Conservation (phyloP, 2,329 filamentous ascomycete species). For the Trichophyton verrucosum region DNA sequence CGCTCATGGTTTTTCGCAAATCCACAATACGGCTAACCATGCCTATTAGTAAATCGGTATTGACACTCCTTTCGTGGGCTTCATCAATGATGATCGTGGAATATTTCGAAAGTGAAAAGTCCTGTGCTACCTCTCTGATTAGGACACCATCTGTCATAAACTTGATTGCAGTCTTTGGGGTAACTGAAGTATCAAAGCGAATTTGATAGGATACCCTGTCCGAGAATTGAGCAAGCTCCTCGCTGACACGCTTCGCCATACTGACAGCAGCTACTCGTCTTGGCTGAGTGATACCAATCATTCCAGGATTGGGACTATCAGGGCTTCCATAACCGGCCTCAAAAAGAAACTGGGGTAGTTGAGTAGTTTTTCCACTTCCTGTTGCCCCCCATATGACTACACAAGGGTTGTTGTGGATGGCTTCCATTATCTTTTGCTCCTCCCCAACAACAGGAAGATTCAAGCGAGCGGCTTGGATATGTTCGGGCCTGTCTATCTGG, state of each 20-base stretch:
- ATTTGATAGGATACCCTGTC: constrained; percentile 82
- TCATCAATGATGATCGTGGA: constrained; percentile 92
- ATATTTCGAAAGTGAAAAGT: constrained; percentile 79
- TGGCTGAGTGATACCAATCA: constrained; percentile 93
- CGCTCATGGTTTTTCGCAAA: constrained; percentile 60
- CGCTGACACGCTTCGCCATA: constrained; percentile 83
- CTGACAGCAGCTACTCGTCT: constrained; percentile 89
- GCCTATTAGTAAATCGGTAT: constrained; percentile 95
- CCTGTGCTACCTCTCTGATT: constrained; percentile 77
- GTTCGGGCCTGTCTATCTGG: constrained; percentile 52
- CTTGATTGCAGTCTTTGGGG: constrained; percentile 75
- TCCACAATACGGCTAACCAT: constrained; percentile 91
- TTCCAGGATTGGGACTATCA: constrained; percentile 66
- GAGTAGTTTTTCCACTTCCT: constrained; percentile 94
- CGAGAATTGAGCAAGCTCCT: constrained; percentile 70
- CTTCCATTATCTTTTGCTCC: constrained; percentile 97
- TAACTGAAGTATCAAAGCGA: constrained; percentile 77
- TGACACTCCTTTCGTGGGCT: constrained; percentile 91
- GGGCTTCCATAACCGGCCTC: constrained; percentile 82
- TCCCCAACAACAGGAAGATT: constrained; percentile 83
- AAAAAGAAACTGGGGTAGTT: constrained; percentile 90
- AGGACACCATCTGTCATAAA: constrained; percentile 99
- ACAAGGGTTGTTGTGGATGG: constrained; percentile 79
- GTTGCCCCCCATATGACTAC: constrained; percentile 91
- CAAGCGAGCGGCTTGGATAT: constrained; percentile 66